A percentile compares a stretch with the other conserved stretches of the same genome.
Evolutionary conservation across 2,329 filamentous ascomycete species (phyloP).

Genomic region (Chalara sp.): DNA sequence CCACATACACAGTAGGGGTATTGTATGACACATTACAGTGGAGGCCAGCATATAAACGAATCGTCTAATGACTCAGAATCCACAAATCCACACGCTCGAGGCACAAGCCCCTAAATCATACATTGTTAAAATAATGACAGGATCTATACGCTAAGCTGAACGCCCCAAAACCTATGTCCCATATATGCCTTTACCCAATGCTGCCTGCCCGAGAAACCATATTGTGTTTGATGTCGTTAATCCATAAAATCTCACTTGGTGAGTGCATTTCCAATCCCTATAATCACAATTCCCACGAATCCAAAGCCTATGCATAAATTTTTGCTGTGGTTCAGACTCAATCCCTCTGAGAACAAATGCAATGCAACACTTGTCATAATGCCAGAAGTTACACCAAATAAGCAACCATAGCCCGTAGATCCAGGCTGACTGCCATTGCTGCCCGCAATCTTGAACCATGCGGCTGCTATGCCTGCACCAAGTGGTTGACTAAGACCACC

Average conservation of each 20-base stretch:
- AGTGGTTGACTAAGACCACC: conserved; percentile 84
- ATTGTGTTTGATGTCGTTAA: neutral
- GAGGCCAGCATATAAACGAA: no score
- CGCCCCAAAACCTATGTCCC: no score
- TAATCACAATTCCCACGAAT: conserved; percentile 78
- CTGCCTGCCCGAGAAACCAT: no score
- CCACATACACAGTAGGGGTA: no score
- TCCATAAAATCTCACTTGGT: conserved; percentile 34
- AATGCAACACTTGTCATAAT: conserved; percentile 94
- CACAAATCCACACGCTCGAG: no score
- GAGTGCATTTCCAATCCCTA: conserved; percentile 79
- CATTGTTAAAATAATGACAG: no score
- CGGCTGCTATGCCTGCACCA: conserved; percentile 74
- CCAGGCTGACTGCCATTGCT: conserved; percentile 42
- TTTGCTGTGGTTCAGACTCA: conserved; percentile 74
- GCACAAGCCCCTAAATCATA: no score
- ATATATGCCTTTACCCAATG: no score
- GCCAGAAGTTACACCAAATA: conserved; percentile 85
- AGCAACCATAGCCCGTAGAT: conserved; percentile 61
- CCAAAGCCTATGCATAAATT: conserved; percentile 73
- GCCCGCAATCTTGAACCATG: conserved; percentile 75
- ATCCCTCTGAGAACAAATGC: conserved; percentile 79
- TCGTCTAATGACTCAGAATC: no score
- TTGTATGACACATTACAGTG: no score
- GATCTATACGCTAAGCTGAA: no score